Percentiles rank a stretch among this genome's conserved stretches.
Evolutionary conservation across 2,329 filamentous ascomycete species (phyloP).

Genomic region (Stachybotrys echinatus): DNA sequence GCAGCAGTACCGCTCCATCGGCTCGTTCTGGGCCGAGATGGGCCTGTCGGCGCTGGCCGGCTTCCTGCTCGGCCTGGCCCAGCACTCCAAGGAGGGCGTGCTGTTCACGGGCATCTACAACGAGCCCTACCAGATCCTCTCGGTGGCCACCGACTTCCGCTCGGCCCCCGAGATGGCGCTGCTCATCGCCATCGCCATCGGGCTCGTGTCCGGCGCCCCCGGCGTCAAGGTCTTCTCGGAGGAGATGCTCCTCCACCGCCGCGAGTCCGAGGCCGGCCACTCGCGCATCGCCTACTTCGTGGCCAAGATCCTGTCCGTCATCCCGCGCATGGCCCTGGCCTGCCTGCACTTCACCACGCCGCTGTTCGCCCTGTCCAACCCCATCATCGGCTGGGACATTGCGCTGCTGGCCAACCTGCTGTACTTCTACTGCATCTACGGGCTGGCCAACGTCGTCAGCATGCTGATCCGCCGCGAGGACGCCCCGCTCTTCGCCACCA

Average conservation of each 20-base stretch:
- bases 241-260: constrained; percentile 36
- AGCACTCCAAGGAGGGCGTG: constrained; percentile 42
- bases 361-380: constrained; percentile 41
- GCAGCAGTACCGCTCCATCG: constrained; percentile 50
- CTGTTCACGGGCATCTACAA: constrained; percentile 49
- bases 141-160: constrained; percentile 42
- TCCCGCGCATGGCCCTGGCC: constrained; percentile 44
- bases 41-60: constrained; percentile 46
- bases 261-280: constrained; percentile 52
- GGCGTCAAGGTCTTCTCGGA: constrained; percentile 50
- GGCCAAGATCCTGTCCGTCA: constrained; percentile 46
- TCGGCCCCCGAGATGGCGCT: constrained; percentile 48
- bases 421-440: constrained; percentile 56
- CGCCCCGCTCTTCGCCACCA: constrained; percentile 50
- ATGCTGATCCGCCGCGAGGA: constrained; percentile 52
- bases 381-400: constrained; percentile 41
- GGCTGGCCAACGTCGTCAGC: constrained; percentile 44
- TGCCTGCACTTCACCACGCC: constrained; percentile 51
- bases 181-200: constrained; percentile 48
- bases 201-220: constrained; percentile 44
- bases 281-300: constrained; percentile 51
- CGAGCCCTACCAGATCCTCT: constrained; percentile 44
- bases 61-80: constrained; percentile 47
- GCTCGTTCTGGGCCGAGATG: constrained; percentile 49
- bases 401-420: constrained; percentile 46